phyloP scores from a whole-genome alignment of 768 basidiomycete species.

The Nidularia pulvinata region DNA sequence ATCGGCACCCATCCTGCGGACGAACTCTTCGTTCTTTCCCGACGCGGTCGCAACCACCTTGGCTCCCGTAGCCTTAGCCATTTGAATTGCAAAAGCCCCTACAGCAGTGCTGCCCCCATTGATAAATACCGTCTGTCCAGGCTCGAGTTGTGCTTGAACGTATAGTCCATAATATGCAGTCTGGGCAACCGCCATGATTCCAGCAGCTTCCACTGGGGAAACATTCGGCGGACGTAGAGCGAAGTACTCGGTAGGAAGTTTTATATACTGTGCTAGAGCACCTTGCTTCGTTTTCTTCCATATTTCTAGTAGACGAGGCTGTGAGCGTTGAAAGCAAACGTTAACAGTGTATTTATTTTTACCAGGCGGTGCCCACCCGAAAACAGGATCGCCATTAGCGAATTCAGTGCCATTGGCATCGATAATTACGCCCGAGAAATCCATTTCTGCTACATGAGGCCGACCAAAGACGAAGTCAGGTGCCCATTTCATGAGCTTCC shows the following conservation, averaged over 20 bases:
- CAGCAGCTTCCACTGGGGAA: constrained; percentile 57
- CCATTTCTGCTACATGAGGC: constrained; percentile 57
- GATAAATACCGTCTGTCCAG: constrained; percentile 61
- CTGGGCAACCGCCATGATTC: constrained; percentile 52
- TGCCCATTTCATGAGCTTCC: constrained; percentile 51
- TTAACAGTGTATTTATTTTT: no score
- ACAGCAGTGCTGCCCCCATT: constrained; percentile 73
- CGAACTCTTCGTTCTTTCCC: constrained; percentile 54
- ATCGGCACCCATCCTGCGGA: constrained; percentile 64
- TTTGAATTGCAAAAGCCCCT: constrained; percentile 70
- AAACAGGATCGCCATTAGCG: constrained; percentile 60
- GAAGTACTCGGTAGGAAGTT: constrained; percentile 38
- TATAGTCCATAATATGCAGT: constrained; percentile 63
- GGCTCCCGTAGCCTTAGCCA: constrained; percentile 67
- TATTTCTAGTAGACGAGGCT: no score
- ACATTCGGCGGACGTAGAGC: constrained; percentile 46
- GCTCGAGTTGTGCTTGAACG: constrained; percentile 43
- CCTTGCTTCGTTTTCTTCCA: no score
- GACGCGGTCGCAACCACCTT: constrained; percentile 62
- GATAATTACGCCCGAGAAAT: constrained; percentile 64
- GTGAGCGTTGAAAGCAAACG: no score
- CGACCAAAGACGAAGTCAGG: constrained; percentile 44
- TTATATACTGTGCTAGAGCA: constrained; percentile 55
- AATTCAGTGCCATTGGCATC: constrained; percentile 53
- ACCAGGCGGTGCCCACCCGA: no score